Base-by-base conservation (phyloP, 208 protist species). In the Tritrichomonas musculus region DNA sequence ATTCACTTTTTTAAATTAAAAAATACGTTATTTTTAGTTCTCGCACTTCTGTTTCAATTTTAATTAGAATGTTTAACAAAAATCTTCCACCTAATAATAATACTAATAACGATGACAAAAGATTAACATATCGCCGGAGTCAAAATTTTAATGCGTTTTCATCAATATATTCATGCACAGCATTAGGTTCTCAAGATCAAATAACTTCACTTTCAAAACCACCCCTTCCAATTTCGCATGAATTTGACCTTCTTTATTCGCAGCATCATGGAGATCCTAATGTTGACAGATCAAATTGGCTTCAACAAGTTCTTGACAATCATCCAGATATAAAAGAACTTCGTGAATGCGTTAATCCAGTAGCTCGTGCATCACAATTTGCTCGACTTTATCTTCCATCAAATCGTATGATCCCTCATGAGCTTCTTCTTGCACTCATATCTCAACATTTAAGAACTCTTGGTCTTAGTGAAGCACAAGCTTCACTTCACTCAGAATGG, bases 401-500 rank as follows among this genome's bases (percentile, higher is more conserved):
- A 33, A 88, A 53, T 20, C 44, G 77, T 41, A 39, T 53, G 33
- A 50, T 88, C 17, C 47, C 77, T 20, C 77, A 88, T 39, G 77
- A 88, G 25, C 9, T 88, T 22, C 44, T 47, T 88, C 47, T 88
- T 33, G 77, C 77, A 4, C 47, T 88, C 25, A 88, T 88, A 57
- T 88, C 77, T 57, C 77, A 88, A 36, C 77, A 88, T 88, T 88
- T 88, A n/a, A 41, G 77, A 39, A 88, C 77, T 27, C 30, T 88
- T 33, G 77, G 77, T 50, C 47, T 88, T 17, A 36, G n/a, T 11
- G 77, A 88, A 57, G 25, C 77, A 8, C 77, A 88, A 30, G 77
- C 77, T 53, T 44, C 77, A 13, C 30, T 88, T 20, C 77, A 88
- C 27, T 53, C 44, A 33, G 77, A 88, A 36, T 88, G 77, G 77